Percentiles rank a stretch among this genome's conserved stretches.
Conservation (phyloP, 495 filamentous ascomycete genomes). For the Paragyromitra xinjiangensis region DNA sequence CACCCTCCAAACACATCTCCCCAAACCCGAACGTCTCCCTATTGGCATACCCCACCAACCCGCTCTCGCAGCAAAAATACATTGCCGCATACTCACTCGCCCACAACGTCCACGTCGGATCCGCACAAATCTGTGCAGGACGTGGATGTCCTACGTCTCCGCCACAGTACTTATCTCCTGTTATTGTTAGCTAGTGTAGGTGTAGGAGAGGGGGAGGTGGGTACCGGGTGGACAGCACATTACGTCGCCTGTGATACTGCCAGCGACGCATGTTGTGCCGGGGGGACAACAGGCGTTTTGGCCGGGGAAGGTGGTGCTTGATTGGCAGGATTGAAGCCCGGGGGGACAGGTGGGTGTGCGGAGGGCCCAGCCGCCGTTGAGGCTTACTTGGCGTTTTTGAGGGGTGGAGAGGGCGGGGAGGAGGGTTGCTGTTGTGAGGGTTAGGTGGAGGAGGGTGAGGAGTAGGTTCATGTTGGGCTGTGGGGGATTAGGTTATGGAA, state of each 20-base stretch:
- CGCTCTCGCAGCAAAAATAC: background rate
- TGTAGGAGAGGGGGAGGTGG: background rate
- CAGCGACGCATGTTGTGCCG: background rate
- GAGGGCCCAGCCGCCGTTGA: slow-evolving; percentile 23
- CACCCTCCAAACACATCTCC: background rate
- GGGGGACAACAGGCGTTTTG: slow-evolving; percentile 16
- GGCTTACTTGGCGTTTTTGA: slow-evolving; percentile 4
- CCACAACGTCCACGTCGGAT: slow-evolving; percentile 3
- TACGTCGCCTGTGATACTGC: background rate
- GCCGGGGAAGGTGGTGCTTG: background rate
- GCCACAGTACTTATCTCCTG: background rate
- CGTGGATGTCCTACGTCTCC: slow-evolving; percentile 1
- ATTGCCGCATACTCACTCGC: background rate
- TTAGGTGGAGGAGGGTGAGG: background rate
- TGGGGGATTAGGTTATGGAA: background rate
- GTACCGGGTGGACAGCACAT: slow-evolving; percentile 5
- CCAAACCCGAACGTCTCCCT: background rate
- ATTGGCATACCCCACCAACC: background rate
- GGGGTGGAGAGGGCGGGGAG: background rate
- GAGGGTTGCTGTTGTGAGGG: background rate
- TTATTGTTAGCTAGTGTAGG: background rate
- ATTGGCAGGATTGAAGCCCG: slow-evolving; percentile 2
- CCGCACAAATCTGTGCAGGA: background rate
- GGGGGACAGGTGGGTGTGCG: background rate
- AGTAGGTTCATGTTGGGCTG: background rate